Base-by-base conservation (phyloP, 805 yeast species). In the Ogataea trehaloabstinens region DNA sequence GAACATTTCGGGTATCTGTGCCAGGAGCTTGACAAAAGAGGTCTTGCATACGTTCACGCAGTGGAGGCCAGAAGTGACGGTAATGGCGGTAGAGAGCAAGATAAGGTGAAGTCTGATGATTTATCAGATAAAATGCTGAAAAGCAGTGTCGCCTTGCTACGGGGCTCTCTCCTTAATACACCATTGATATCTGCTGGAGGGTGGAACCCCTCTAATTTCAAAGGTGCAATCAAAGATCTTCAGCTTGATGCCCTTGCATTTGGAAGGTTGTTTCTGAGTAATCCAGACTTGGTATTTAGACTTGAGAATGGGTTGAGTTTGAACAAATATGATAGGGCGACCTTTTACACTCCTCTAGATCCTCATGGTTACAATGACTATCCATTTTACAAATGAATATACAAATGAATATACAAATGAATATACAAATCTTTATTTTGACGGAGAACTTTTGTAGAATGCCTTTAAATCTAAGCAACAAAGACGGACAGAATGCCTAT, bases 211-310 rank as follows among this genome's bases (percentile, higher is more conserved):
- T 39, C 46, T 19, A 57, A 58, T 17, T 48, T 66, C 28, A 6
- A 22, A 12, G 43, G 40, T 4, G 42, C 32, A 19, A 35, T 46
- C 5, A 36, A 38, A 2, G 24, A 30, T 5, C 16, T 24, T 1
- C 34, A 33, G 6, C 17, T 46, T 5, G 47, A 46, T 35, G 51
- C 37, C 4, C 48, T 70, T 24, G 75, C 67, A 1, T 55, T 65
- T 42, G 81, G 81, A 21, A 67, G 82, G 44, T 62, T 58, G 40
- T 76, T 67, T 55, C 68, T 73, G 34, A 58, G 80, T 21, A 78
- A 78, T 58, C 82, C 84, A 2, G 84, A 79, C 51, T 52, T 79
- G 24, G 71, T 68, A 15, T 49, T 59, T n/a, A 61, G 78, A 43
- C 39, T 78, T 28, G 57, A 64, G 43, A 56, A 70, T 21, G 69